phyloP scores from a whole-genome alignment of 805 yeast genomes.

The Pichia insulana region DNA sequence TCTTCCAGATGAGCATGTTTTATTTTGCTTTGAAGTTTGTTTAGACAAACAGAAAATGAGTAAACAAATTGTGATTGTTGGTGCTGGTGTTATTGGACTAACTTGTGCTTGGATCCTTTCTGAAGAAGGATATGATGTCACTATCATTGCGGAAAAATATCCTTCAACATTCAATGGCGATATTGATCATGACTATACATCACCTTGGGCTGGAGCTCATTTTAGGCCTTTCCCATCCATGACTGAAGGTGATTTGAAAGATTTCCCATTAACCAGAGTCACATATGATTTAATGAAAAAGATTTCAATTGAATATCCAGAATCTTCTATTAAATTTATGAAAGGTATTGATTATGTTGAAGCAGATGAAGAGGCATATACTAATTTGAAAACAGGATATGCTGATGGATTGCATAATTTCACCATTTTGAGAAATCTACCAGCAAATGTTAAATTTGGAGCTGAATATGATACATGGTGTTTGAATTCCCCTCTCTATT shows the following conservation, averaged over 20 bases:
- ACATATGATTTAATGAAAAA: slow-evolving; percentile 39
- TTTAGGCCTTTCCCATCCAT: slow-evolving; percentile 58
- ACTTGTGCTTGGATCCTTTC: slow-evolving; percentile 36
- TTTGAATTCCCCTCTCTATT: slow-evolving; percentile 49
- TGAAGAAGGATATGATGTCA: slow-evolving; percentile 28
- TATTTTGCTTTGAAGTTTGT: too few species aligned
- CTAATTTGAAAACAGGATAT: slow-evolving; percentile 33
- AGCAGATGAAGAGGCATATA: slow-evolving; percentile 25
- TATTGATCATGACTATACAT: slow-evolving; percentile 35
- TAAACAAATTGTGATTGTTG: slow-evolving; percentile 8
- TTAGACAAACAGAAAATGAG: too few species aligned
- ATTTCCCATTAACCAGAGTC: slow-evolving; percentile 38
- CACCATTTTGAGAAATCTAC: slow-evolving; percentile 25
- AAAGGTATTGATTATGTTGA: slow-evolving; percentile 54
- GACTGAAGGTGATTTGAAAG: slow-evolving; percentile 31
- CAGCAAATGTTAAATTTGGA: slow-evolving; percentile 38
- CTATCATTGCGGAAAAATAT: slow-evolving; percentile 34
- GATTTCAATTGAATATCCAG: slow-evolving; percentile 37
- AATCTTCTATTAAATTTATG: slow-evolving; percentile 44
- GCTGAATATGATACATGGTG: slow-evolving; percentile 51
- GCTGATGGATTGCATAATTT: slow-evolving; percentile 33
- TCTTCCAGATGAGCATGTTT: too few species aligned
- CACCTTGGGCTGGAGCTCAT: slow-evolving; percentile 78
- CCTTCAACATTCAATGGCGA: slow-evolving; percentile 42
- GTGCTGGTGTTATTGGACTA: slow-evolving; percentile 36